phyloP scores from a whole-genome alignment of 2,329 filamentous ascomycete species.

The Lomentospora prolificans region DNA sequence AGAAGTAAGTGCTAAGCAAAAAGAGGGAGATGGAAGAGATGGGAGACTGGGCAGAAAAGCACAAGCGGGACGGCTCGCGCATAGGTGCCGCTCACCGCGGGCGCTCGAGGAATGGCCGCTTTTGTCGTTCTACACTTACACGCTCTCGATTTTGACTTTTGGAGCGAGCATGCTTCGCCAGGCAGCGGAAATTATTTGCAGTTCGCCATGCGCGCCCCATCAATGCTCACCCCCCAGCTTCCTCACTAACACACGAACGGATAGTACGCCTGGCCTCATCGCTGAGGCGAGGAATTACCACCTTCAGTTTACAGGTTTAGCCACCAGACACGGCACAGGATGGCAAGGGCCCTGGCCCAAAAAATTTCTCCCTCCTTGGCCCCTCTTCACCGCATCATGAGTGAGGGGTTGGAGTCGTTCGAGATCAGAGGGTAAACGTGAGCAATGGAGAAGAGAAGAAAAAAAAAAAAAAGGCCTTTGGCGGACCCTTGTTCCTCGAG shows the following conservation, averaged over 20 bases:
- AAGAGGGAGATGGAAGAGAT: neutral
- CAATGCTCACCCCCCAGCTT: neutral
- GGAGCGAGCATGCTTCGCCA: too few relatives aligned
- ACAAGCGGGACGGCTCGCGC: neutral
- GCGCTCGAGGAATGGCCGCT: too few relatives aligned
- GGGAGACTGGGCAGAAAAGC: neutral
- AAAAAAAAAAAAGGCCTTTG: neutral
- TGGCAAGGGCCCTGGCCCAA: neutral
- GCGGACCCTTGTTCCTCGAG: too few relatives aligned
- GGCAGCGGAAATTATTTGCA: too few relatives aligned
- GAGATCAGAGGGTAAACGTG: neutral
- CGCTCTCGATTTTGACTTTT: too few relatives aligned
- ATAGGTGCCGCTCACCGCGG: neutral
- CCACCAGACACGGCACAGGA: neutral
- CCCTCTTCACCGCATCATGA: neutral
- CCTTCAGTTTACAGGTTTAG: neutral
- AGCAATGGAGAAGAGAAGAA: neutral
- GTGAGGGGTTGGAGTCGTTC: neutral
- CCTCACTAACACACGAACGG: neutral
- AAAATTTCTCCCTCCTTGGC: neutral
- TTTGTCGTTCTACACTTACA: too few relatives aligned
- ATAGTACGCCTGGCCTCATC: neutral
- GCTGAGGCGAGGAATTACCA: neutral
- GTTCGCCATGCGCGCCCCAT: too few relatives aligned
- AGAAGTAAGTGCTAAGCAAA: neutral